These are phyloP conservation scores for Monascus purpureus DNA, from an alignment of 495 filamentous ascomycete species.

Conservation along the genomic window DNA sequence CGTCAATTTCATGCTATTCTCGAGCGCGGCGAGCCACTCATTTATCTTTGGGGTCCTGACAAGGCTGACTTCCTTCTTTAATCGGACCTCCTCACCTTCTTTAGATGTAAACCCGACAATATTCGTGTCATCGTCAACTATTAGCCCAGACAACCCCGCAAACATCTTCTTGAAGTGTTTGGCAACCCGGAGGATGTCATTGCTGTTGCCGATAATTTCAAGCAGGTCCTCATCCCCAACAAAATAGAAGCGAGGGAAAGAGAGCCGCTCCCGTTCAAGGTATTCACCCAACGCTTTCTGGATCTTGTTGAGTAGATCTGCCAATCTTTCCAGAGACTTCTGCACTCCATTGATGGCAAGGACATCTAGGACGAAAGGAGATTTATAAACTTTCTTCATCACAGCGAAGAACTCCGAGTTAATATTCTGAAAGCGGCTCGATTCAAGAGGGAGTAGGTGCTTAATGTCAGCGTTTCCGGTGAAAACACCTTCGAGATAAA, in stretches of 20 bases:
- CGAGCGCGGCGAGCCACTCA: constrained; percentile 86
- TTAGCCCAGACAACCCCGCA: constrained; percentile 76
- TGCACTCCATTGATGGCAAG: constrained; percentile 90
- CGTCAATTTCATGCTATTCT: constrained; percentile 86
- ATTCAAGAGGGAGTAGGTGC: constrained; percentile 90
- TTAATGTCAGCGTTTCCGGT: constrained; percentile 98
- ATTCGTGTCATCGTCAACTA: constrained; percentile 78
- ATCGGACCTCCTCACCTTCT: constrained; percentile 76
- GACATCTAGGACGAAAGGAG: constrained; percentile 86
- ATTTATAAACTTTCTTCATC: constrained; percentile 97
- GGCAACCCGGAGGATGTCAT: constrained; percentile 85
- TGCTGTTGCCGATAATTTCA: constrained; percentile 99
- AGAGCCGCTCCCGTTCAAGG: constrained; percentile 88
- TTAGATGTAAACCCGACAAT: constrained; percentile 92
- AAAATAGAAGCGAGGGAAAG: constrained; percentile 98
- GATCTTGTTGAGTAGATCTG: constrained; percentile 94
- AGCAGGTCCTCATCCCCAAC: constrained; percentile 96
- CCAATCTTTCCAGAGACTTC: constrained; percentile 85
- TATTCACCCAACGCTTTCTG: constrained; percentile 98
- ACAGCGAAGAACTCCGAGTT: constrained; percentile 95
- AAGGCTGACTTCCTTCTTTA: constrained; percentile 84
- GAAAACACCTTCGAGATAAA: constrained; percentile 97
- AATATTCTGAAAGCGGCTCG: constrained; percentile 94
- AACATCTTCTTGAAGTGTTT: constrained; percentile 99
- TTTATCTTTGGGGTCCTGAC: constrained; percentile 92